Percentiles rank a stretch among this genome's conserved stretches.
Evolutionary conservation across 805 yeast genomes (phyloP).

Genomic region (Candida nanaspora): DNA sequence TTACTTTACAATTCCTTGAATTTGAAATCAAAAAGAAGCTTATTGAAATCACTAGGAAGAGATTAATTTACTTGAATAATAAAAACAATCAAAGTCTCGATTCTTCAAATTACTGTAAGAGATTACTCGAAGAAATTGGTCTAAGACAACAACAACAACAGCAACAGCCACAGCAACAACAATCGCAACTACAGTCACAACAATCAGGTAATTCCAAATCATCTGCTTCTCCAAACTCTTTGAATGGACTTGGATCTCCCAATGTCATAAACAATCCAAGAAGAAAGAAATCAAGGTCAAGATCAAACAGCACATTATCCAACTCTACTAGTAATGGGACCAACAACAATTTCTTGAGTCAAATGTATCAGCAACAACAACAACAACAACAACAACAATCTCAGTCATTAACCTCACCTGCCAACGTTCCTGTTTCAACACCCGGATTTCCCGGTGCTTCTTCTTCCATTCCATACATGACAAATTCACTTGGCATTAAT

Average conservation of each 20-base stretch:
- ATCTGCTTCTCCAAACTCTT: not conserved
- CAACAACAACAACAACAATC: too few relatives aligned
- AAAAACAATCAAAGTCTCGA: not conserved
- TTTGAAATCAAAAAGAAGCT: constrained; percentile 50
- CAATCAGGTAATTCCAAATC: not conserved
- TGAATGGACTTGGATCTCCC: too few relatives aligned
- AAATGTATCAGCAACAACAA: too few relatives aligned
- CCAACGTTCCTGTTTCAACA: too few relatives aligned
- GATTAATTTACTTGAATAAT: constrained; percentile 47
- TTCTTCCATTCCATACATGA: too few relatives aligned
- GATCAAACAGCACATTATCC: too few relatives aligned
- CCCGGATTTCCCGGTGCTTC: too few relatives aligned
- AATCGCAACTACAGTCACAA: constrained; percentile 3
- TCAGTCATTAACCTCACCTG: too few relatives aligned
- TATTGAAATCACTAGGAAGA: constrained; percentile 53
- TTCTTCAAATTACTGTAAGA: constrained; percentile 65
- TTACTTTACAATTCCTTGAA: constrained; percentile 65
- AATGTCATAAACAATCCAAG: too few relatives aligned
- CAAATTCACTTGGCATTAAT: not conserved
- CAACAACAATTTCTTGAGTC: too few relatives aligned
- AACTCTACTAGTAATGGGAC: too few relatives aligned
- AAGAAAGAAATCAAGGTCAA: too few relatives aligned
- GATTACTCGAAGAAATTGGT: constrained; percentile 90
- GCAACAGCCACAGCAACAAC: constrained; percentile 4
- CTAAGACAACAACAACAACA: constrained; percentile 25